Conservation (phyloP, 106 monocot genomes). For the Apostasia shenzhenica region DNA sequence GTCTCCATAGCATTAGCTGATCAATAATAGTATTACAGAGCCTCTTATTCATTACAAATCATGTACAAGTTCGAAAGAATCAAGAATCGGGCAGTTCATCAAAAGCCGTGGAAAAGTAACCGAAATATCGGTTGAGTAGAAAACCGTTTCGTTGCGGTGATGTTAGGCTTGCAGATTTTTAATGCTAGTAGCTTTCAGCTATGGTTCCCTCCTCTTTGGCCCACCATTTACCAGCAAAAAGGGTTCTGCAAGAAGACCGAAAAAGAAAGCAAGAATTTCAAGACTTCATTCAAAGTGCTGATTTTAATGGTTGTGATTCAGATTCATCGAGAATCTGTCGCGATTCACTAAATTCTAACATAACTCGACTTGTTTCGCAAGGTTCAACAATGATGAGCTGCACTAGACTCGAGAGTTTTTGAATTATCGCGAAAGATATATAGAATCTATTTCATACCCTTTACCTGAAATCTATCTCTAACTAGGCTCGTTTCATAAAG, state of each 20-base stretch:
- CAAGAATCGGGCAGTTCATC: not conserved
- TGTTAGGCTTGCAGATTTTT: constrained; percentile 14
- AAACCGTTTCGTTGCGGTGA: not conserved
- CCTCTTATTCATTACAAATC: not conserved
- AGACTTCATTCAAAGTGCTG: too few species aligned
- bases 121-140: not conserved
- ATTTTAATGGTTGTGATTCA: too few species aligned
- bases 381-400: too few species aligned
- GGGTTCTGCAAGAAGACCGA: constrained; percentile 22
- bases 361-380: too few species aligned
- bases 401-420: too few species aligned
- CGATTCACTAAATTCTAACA: too few species aligned
- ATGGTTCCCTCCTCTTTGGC: not conserved
- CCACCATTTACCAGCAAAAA: constrained; percentile 35
- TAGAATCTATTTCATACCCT: not conserved
- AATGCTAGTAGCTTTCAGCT: not conserved
- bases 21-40: too few species aligned
- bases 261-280: not conserved
- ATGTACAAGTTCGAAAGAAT: not conserved
- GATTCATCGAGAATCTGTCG: too few species aligned
- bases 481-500: not conserved
- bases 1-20: not conserved
- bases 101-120: not conserved
- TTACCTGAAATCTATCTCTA: not conserved
- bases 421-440: too few species aligned